Conservation (phyloP, 192 early-diverging fungal species). For the Martensiomyces pterosporus region DNA sequence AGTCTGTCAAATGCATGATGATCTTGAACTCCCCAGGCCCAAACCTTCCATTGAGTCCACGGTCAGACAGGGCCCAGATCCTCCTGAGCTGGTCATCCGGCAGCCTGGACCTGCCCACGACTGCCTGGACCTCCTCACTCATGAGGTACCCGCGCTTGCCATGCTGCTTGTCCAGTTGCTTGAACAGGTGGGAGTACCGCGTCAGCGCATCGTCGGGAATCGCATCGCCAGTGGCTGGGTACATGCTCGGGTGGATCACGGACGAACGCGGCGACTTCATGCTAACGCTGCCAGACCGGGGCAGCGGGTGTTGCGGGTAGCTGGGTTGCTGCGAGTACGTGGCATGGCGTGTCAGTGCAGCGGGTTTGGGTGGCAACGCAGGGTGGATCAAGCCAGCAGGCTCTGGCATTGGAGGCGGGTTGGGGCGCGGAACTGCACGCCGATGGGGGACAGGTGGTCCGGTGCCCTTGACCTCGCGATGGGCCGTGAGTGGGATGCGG, state of each 20-base stretch:
- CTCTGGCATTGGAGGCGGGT: no score
- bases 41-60: conserved; percentile 31
- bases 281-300: no score
- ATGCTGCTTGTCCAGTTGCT: conserved; percentile 20
- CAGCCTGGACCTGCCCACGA: conserved; percentile 21
- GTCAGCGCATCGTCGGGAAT: conserved; percentile 17
- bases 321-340: neutral
- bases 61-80: conserved; percentile 36
- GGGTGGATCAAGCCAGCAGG: no score
- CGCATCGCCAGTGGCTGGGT: neutral
- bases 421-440: neutral
- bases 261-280: neutral
- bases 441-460: neutral
- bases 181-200: conserved; percentile 31
- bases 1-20: conserved; percentile 36
- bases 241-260: neutral
- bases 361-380: neutral
- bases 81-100: conserved; percentile 26
- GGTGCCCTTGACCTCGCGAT: conserved; percentile 11
- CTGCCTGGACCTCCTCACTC: conserved; percentile 18
- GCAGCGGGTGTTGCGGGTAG: neutral
- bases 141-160: conserved; percentile 20
- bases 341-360: neutral
- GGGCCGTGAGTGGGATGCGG: conserved; percentile 7
- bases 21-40: conserved; percentile 42